Evolutionary conservation across 805 yeast species (phyloP).

Genomic region (Ogataea parapolymorpha): DNA sequence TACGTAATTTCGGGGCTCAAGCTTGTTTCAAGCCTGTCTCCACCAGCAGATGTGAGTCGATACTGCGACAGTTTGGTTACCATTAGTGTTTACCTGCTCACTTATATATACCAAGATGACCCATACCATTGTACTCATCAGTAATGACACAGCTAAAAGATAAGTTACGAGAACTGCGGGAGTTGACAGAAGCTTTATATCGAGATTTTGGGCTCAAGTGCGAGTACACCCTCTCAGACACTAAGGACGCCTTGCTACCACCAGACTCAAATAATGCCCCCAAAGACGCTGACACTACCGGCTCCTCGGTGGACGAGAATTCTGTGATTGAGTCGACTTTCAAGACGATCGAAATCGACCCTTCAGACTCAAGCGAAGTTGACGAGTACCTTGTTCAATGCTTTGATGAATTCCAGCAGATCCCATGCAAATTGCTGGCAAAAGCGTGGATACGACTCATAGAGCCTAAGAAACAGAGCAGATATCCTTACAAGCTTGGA

Average conservation of each 20-base stretch:
- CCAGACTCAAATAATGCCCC: not conserved
- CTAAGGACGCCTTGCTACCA: not conserved
- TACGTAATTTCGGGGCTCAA: not conserved
- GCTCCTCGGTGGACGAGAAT: slow-evolving; percentile 8
- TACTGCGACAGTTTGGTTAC: not conserved
- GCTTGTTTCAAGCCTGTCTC: slow-evolving; percentile 8
- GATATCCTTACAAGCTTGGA: slow-evolving; percentile 57
- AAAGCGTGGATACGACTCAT: slow-evolving; percentile 64
- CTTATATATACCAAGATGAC: slow-evolving; percentile 12
- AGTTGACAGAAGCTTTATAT: slow-evolving; percentile 14
- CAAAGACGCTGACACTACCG: not conserved
- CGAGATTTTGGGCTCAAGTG: slow-evolving; percentile 13
- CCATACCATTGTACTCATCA: slow-evolving; percentile 9
- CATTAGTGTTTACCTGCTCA: not conserved
- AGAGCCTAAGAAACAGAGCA: slow-evolving; percentile 65
- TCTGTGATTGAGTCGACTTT: slow-evolving; percentile 13
- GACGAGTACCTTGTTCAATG: slow-evolving; percentile 27
- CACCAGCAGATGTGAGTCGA: not conserved
- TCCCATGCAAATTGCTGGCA: slow-evolving; percentile 57
- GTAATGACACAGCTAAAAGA: slow-evolving; percentile 15
- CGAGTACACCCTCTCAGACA: slow-evolving; percentile 12
- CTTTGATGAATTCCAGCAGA: slow-evolving; percentile 44
- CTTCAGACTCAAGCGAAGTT: slow-evolving; percentile 19
- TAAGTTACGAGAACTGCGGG: slow-evolving; percentile 9
- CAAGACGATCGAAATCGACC: slow-evolving; percentile 16